phyloP scores from a whole-genome alignment of 192 early-diverging fungal genomes.

The Coemansia sp. region DNA sequence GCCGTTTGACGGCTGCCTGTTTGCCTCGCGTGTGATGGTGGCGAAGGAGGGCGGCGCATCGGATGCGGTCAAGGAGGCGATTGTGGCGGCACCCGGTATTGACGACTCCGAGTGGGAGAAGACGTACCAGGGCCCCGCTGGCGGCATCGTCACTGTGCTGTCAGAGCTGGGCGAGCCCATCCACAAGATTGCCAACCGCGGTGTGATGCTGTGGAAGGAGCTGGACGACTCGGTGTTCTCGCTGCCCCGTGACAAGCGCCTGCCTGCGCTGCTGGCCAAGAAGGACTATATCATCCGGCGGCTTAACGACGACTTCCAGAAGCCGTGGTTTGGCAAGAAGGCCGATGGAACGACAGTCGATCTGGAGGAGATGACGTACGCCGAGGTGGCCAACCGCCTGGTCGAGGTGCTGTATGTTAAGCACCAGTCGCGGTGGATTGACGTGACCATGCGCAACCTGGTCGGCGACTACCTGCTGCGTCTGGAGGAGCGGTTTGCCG shows the following conservation, averaged over 20 bases:
- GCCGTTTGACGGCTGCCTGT: conserved; percentile 92
- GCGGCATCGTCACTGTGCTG: conserved; percentile 90
- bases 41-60: conserved; percentile 85
- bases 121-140: conserved; percentile 85
- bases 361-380: conserved; percentile 93
- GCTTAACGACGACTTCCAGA: conserved; percentile 90
- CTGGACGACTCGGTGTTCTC: conserved; percentile 88
- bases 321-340: conserved; percentile 93
- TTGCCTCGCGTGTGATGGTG: conserved; percentile 94
- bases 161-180: conserved; percentile 96
- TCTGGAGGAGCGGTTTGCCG: conserved; percentile 83
- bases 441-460: conserved; percentile 75
- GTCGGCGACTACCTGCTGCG: conserved; percentile 83
- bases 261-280: conserved; percentile 75
- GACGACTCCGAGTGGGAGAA: conserved; percentile 87
- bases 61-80: conserved; percentile 78
- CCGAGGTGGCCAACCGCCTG: conserved; percentile 79
- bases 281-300: conserved; percentile 91
- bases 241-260: conserved; percentile 85
- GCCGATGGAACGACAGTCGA: conserved; percentile 69
- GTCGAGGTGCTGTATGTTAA: conserved; percentile 77
- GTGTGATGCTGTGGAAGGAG: conserved; percentile 91
- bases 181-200: conserved; percentile 94
- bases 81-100: conserved; percentile 86
- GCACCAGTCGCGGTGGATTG: conserved; percentile 83